Evolutionary conservation across 164 flowering plant genomes (phyloP).

Genomic region (Echeveria elegans): DNA sequence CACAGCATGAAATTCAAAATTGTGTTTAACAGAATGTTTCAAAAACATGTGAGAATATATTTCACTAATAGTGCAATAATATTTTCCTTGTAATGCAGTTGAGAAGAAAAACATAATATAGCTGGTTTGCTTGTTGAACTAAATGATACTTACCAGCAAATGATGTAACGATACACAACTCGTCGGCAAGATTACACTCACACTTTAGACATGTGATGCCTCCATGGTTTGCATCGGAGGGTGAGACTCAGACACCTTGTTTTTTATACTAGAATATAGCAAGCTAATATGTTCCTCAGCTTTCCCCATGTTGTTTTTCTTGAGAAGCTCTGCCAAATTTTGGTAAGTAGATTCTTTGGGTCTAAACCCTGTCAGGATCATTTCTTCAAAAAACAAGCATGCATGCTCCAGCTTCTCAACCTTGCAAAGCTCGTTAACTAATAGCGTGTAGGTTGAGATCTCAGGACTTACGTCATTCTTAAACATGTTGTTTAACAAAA

Average conservation of each 20-base stretch:
- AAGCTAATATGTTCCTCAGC: not conserved
- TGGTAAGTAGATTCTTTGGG: conserved; percentile 16
- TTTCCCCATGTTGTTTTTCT: conserved; percentile 3
- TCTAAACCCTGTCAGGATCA: conserved; percentile 38
- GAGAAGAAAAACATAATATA: not conserved
- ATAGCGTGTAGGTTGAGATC: conserved; percentile 37
- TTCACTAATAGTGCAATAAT: too few species aligned
- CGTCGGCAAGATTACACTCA: not conserved
- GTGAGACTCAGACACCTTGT: not conserved
- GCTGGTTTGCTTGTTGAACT: conserved; percentile 13
- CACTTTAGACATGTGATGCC: not conserved
- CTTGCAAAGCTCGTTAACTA: conserved; percentile 39
- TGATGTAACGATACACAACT: not conserved
- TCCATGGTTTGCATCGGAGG: not conserved
- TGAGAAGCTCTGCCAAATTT: not conserved
- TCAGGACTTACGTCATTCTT: conserved; percentile 43
- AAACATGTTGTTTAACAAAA: conserved; percentile 48
- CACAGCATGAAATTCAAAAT: too few species aligned
- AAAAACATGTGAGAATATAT: too few species aligned
- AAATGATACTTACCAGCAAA: not conserved
- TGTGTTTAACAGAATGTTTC: too few species aligned
- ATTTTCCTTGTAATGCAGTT: too few species aligned
- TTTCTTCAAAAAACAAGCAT: conserved; percentile 47
- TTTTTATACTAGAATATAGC: not conserved
- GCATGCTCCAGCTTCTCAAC: conserved; percentile 42